Evolutionary conservation across 768 basidiomycete genomes (phyloP), one percentile per base, ranked within the genome.

Genomic region (Leccinum uliginosum): DNA sequence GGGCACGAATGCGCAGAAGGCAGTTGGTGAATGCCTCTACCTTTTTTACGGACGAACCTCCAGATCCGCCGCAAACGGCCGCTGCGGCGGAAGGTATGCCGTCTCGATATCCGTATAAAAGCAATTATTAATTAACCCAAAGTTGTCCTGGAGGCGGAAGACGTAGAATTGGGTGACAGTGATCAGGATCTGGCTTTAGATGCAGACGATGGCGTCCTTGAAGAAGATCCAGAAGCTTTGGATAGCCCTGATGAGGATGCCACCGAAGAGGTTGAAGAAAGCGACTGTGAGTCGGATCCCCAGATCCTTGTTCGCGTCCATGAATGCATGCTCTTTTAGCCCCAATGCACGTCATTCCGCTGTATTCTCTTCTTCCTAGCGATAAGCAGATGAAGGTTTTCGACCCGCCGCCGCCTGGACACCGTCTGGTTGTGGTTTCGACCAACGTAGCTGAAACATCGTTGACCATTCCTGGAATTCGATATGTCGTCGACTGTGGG

Each of bases 381-480:
- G 94, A 98, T 54, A 91, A 93, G 70, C 97, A 99, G 67, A 93
- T 98, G 89, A 80, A 80, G 19, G 95, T 98, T 3, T 99, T 99
- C 68, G 75, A 86, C 57, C 77, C 86, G 1, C 93, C 95, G 12
- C 97, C 97, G 4, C 72, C 77, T 5, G 90, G 87, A 6, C 75
- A 78, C 57, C 89, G 97, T 34, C 79, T 99, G 4, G 94, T 98
- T 14, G 93, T 98, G 15, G 87, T 99, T 6, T 85, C 96, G 2
- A 98, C 96, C 2, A 98, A 98, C 68, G 89, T 98, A 26, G 96
- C 96, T 1, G 96, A 98, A 70, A 98, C 96, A 0, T 97, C 96
- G 7, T 76, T 98, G 30, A 98, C 96, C 0, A 99, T 99, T 57
- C 96, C 96, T 24, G 91, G 91, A 6, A 95, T 99, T 64, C 89